Conservation (phyloP, 2,329 filamentous ascomycete species). For the Cladosporium sp. region DNA sequence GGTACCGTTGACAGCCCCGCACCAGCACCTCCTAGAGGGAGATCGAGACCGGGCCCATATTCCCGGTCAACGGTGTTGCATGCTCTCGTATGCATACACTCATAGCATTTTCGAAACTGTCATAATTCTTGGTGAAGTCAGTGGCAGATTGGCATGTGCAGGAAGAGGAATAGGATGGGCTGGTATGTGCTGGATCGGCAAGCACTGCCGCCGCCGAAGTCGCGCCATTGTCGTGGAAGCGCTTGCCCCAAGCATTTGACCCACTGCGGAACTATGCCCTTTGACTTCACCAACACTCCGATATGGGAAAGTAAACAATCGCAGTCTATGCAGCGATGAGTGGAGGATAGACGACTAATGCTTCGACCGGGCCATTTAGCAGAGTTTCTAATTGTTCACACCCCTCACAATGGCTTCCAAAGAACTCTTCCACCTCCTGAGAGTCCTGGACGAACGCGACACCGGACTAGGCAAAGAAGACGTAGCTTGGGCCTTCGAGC, state of each 20-base stretch:
- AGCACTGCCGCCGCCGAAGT: slow-evolving; percentile 9
- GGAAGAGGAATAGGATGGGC: not conserved
- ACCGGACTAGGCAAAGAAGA: slow-evolving; percentile 48
- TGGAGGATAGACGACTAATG: not conserved
- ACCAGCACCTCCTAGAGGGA: slow-evolving; percentile 2
- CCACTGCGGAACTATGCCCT: not conserved
- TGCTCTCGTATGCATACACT: not conserved
- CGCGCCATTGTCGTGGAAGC: slow-evolving; percentile 2
- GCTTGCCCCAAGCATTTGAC: not conserved
- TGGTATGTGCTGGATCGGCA: slow-evolving; percentile 1
- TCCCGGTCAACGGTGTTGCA: slow-evolving; percentile 4
- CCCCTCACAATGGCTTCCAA: slow-evolving; percentile 23
- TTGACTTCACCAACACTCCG: not conserved
- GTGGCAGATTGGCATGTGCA: slow-evolving; percentile 1
- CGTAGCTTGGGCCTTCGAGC: slow-evolving; percentile 50
- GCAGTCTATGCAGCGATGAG: not conserved
- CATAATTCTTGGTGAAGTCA: not conserved
- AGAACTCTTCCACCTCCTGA: slow-evolving; percentile 43
- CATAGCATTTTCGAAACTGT: not conserved
- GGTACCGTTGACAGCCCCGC: slow-evolving; percentile 7
- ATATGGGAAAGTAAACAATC: not conserved
- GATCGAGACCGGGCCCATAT: slow-evolving; percentile 3
- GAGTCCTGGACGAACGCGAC: slow-evolving; percentile 46
- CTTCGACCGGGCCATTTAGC: not conserved
- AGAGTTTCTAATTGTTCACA: not conserved